These are phyloP conservation scores for Syzygium grande DNA, from an alignment of 345 rosid genomes.

Conservation along the genomic window DNA sequence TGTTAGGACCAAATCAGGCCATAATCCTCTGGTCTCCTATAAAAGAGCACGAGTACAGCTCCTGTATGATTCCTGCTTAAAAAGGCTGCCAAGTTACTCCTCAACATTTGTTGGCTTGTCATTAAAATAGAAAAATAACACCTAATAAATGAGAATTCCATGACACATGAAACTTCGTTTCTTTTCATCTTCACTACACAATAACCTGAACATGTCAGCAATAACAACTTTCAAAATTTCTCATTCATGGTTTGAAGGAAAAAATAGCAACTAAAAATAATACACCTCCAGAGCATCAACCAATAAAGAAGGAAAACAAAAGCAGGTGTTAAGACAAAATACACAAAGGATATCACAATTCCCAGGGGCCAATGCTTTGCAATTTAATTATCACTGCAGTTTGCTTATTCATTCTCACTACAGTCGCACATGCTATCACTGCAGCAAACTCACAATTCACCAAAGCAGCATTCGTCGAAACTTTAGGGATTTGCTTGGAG, in stretches of 20 bases:
- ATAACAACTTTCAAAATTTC: background rate
- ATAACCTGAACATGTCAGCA: background rate
- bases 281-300: background rate
- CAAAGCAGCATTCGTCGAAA: background rate
- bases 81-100: background rate
- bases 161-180: background rate
- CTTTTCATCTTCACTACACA: background rate
- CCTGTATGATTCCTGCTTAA: slow-evolving; percentile 59
- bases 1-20: slow-evolving; percentile 74
- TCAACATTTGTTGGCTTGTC: background rate
- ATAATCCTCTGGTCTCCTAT: slow-evolving; percentile 62
- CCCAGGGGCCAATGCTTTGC: background rate
- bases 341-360: background rate
- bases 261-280: background rate
- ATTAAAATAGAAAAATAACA: background rate
- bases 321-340: background rate
- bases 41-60: slow-evolving; percentile 38
- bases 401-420: background rate
- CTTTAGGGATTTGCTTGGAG: background rate
- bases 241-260: background rate
- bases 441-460: background rate
- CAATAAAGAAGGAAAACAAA: background rate
- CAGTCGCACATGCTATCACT: background rate
- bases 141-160: background rate
- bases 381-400: background rate